These are phyloP conservation scores for Hibiscus syriacus DNA, from an alignment of 345 rosid species.

Conservation along the genomic window DNA sequence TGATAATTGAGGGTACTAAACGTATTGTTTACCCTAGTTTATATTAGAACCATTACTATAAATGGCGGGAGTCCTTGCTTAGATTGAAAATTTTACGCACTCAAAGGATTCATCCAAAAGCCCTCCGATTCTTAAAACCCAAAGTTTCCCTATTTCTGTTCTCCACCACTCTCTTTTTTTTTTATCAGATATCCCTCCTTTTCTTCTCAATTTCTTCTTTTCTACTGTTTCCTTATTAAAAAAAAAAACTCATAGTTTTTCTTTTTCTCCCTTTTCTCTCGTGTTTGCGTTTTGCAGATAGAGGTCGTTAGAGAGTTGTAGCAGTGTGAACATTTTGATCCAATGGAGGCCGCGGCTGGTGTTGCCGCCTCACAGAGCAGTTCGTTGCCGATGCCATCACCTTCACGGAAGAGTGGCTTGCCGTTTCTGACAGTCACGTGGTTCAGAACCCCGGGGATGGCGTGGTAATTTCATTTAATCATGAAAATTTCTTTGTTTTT, in stretches of 20 bases:
- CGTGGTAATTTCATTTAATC: conserved; percentile 25
- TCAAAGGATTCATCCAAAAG: conserved; percentile 21
- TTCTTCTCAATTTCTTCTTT: conserved; percentile 1
- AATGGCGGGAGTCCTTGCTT: no score
- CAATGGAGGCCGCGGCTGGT: conserved; percentile 71
- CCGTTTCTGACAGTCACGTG: no score
- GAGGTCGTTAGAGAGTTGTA: conserved; percentile 18
- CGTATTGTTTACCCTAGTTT: no score
- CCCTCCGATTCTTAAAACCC: conserved; percentile 17
- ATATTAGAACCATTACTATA: no score
- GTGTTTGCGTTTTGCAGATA: background rate
- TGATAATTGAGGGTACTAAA: no score
- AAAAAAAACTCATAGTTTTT: conserved; percentile 14
- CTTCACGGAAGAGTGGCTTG: conserved; percentile 87
- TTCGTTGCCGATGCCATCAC: conserved; percentile 48
- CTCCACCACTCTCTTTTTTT: background rate
- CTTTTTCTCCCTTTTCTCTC: conserved; percentile 14
- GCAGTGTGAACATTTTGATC: conserved; percentile 13
- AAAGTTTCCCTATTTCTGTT: background rate
- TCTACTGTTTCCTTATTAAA: conserved; percentile 21
- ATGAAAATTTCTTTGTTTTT: background rate
- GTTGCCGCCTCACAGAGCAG: conserved; percentile 57
- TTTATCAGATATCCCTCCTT: conserved; percentile 2
- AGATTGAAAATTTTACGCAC: no score
- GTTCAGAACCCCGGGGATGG: no score